These are phyloP conservation scores for Aspergillus asperescens DNA, from an alignment of 495 filamentous ascomycete genomes.

Conservation along the genomic window DNA sequence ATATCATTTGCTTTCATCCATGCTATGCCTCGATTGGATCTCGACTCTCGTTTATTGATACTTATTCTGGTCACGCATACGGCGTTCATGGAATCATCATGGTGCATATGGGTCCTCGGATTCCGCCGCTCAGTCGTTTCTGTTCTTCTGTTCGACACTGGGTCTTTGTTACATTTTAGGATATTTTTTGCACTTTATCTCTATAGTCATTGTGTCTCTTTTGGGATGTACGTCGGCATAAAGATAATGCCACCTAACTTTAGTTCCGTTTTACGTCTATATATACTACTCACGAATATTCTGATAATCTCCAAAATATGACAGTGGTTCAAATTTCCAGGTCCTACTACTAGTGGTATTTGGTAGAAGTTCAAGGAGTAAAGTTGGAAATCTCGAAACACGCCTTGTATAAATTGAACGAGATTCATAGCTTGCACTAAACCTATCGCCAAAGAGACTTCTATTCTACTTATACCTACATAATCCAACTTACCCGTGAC, in stretches of 20 bases:
- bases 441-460: not conserved
- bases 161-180: too few relatives aligned
- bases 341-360: too few relatives aligned
- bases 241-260: not conserved
- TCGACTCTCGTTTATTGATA: conserved; percentile 3
- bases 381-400: too few relatives aligned
- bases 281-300: not conserved
- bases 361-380: too few relatives aligned
- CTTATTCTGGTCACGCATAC: conserved; percentile 4
- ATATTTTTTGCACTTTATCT: not conserved
- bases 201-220: not conserved
- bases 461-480: not conserved
- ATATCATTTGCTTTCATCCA: conserved; percentile 4
- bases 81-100: not conserved
- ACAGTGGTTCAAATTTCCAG: too few relatives aligned
- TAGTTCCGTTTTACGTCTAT: not conserved
- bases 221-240: not conserved
- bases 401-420: not conserved
- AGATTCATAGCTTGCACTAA: not conserved
- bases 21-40: not conserved
- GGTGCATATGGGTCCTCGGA: not conserved
- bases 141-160: not conserved
- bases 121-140: not conserved
- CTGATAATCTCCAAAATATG: too few relatives aligned
- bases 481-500: conserved; percentile 13